These are phyloP conservation scores for Alternaria panax DNA, from an alignment of 2,329 filamentous ascomycete species.

Conservation along the genomic window DNA sequence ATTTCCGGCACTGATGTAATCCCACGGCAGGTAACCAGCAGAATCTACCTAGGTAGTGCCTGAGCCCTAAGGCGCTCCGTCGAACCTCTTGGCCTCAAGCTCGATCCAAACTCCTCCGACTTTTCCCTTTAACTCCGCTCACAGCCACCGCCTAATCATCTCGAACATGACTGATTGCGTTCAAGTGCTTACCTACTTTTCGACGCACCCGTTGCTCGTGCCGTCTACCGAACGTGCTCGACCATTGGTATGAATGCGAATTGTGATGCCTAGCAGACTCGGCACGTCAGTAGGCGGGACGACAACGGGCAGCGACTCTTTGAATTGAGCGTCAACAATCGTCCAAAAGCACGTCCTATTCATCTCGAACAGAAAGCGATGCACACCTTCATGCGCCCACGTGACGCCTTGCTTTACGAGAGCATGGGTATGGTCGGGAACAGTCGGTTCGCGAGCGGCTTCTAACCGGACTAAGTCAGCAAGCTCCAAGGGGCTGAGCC, in stretches of 20 bases:
- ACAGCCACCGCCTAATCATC: conserved; percentile 42
- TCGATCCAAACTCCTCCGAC: conserved; percentile 28
- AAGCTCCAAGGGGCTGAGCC: conserved; percentile 31
- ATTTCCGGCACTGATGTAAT: conserved; percentile 31
- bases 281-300: conserved; percentile 10
- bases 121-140: conserved; percentile 32
- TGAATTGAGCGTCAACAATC: background rate
- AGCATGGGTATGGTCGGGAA: conserved; percentile 17
- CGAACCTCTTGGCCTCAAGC: conserved; percentile 26
- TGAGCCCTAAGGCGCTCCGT: conserved; percentile 27
- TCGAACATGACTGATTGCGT: conserved; percentile 24
- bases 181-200: conserved; percentile 25
- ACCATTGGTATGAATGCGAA: conserved; percentile 38
- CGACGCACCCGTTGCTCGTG: conserved; percentile 26
- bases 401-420: conserved; percentile 4
- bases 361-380: background rate
- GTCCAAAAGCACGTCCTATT: conserved; percentile 9
- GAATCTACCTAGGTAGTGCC: conserved; percentile 32
- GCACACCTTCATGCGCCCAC: background rate
- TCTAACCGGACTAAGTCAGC: conserved; percentile 26
- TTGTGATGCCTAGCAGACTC: conserved; percentile 43
- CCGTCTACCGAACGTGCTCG: conserved; percentile 27
- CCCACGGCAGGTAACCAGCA: conserved; percentile 43
- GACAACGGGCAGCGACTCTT: conserved; percentile 20
- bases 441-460: conserved; percentile 19